These are phyloP conservation scores for Chaetomiaceae sp. DNA, from an alignment of 2,329 filamentous ascomycete species.

Conservation along the genomic window DNA sequence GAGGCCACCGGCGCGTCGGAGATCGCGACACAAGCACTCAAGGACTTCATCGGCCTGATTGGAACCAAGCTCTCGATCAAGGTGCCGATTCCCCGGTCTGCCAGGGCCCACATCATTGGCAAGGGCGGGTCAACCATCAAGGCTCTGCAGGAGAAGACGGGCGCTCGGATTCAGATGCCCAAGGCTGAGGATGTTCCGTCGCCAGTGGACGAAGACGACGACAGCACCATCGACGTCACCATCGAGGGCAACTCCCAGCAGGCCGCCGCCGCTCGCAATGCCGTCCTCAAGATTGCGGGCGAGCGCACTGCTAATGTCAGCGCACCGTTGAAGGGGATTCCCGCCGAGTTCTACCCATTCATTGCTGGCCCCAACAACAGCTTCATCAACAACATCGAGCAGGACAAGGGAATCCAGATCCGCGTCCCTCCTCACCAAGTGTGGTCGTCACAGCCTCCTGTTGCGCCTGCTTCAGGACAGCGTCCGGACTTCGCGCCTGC, in stretches of 20 bases:
- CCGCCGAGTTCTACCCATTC: constrained; percentile 92
- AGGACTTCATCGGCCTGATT: constrained; percentile 82
- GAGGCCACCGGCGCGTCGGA: constrained; percentile 80
- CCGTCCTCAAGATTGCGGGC: constrained; percentile 80
- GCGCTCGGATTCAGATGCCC: constrained; percentile 84
- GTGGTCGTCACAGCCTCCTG: constrained; percentile 64
- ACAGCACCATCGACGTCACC: constrained; percentile 72
- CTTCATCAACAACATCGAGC: constrained; percentile 60
- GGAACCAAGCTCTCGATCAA: constrained; percentile 77
- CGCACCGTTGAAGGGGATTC: constrained; percentile 75
- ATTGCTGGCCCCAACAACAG: constrained; percentile 74
- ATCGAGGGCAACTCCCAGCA: constrained; percentile 90
- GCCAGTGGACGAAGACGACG: constrained; percentile 62
- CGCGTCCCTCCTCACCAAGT: constrained; percentile 77
- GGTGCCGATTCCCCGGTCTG: constrained; percentile 75
- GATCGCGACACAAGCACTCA: constrained; percentile 78
- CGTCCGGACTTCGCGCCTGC: constrained; percentile 65
- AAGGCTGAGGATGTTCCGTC: constrained; percentile 61
- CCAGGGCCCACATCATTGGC: constrained; percentile 86
- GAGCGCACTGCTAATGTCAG: constrained; percentile 79
- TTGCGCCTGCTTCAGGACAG: constrained; percentile 55
- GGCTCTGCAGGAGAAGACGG: constrained; percentile 80
- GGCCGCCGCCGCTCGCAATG: constrained; percentile 73
- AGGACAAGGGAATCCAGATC: constrained; percentile 69
- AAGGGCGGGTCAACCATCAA: constrained; percentile 87